phyloP scores from a whole-genome alignment of 2,329 filamentous ascomycete genomes.

The Epichloe scottii region DNA sequence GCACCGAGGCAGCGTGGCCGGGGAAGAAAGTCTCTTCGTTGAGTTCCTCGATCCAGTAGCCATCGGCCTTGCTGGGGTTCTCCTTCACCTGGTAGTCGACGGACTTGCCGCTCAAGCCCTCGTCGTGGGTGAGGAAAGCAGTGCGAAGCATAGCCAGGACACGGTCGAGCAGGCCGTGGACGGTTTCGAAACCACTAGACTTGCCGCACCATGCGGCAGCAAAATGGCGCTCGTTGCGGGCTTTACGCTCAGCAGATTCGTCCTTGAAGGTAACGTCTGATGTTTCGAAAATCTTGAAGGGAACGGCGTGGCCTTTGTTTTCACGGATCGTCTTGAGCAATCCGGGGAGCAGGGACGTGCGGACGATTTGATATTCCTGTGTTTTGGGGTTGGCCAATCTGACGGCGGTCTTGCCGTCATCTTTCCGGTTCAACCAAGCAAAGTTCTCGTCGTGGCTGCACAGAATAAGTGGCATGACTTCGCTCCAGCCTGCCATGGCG shows the following conservation, averaged over 20 bases:
- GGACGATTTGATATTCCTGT: slow-evolving; percentile 82
- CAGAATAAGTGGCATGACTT: slow-evolving; percentile 90
- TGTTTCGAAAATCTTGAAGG: slow-evolving; percentile 86
- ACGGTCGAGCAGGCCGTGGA: slow-evolving; percentile 87
- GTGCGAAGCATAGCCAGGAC: slow-evolving; percentile 85
- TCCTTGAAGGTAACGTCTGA: slow-evolving; percentile 91
- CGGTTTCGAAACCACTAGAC: slow-evolving; percentile 85
- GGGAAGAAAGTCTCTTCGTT: slow-evolving; percentile 85
- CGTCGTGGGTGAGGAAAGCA: slow-evolving; percentile 65
- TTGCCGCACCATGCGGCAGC: slow-evolving; percentile 94
- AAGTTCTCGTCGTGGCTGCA: slow-evolving; percentile 99
- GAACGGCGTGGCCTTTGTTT: slow-evolving; percentile 79
- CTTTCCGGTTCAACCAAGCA: slow-evolving; percentile 79
- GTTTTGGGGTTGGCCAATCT: slow-evolving; percentile 88
- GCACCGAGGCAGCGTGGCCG: slow-evolving; percentile 78
- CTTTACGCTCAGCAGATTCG: slow-evolving; percentile 65
- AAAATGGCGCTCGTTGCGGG: slow-evolving; percentile 87
- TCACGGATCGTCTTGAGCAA: slow-evolving; percentile 88
- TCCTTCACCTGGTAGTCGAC: slow-evolving; percentile 40
- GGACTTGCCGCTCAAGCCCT: slow-evolving; percentile 43
- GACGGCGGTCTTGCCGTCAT: slow-evolving; percentile 73
- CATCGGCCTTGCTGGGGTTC: slow-evolving; percentile 47
- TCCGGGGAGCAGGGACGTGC: slow-evolving; percentile 74
- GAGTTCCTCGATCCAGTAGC: slow-evolving; percentile 92
- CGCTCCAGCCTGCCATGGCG: slow-evolving; percentile 90